phyloP scores from a whole-genome alignment of 139 green algal species.

The Coelastrella sp. region DNA sequence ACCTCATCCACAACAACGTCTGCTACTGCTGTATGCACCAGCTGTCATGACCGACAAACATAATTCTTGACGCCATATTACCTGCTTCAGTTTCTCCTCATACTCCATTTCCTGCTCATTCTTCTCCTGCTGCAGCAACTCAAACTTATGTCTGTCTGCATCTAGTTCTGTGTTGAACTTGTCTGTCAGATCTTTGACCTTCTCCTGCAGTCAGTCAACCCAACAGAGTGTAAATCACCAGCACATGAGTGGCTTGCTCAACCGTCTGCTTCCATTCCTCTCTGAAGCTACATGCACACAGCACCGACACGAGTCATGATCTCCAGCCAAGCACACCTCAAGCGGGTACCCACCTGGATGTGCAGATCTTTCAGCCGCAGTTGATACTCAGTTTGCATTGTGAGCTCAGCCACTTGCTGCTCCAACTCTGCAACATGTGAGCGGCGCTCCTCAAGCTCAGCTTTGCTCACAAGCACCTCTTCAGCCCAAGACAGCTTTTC shows the following conservation, averaged over 20 bases:
- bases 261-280: no score
- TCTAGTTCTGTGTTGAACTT: conserved; percentile 82
- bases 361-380: conserved; percentile 92
- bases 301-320: background rate
- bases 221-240: no score
- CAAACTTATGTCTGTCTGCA: conserved; percentile 78
- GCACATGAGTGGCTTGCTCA: background rate
- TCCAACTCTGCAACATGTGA: conserved; percentile 87
- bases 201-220: no score
- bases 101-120: conserved; percentile 86
- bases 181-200: conserved; percentile 76
- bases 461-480: conserved; percentile 91
- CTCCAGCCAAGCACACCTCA: background rate
- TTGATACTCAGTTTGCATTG: conserved; percentile 94
- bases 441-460: conserved; percentile 88
- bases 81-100: conserved; percentile 81
- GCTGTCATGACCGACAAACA: background rate
- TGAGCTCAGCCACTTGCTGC: conserved; percentile 90
- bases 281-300: no score
- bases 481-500: conserved; percentile 80
- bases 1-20: no score
- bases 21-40: no score
- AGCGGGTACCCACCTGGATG: conserved; percentile 62
- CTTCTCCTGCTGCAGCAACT: conserved; percentile 83
- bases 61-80: no score